Conservation (phyloP, 257 asterid species). For the Solanum peruvianum region DNA sequence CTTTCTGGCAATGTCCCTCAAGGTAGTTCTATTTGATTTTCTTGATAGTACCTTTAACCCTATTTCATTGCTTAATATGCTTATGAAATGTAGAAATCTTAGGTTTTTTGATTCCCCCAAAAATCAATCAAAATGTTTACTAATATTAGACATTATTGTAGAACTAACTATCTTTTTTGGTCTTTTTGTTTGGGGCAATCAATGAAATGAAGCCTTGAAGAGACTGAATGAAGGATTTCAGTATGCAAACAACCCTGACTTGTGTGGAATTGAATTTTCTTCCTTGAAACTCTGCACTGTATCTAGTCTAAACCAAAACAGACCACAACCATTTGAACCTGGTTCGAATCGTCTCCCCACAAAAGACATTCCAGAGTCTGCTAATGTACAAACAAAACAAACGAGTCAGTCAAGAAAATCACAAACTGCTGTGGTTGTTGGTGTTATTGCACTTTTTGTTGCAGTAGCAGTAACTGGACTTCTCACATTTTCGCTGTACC, state of each 20-base stretch:
- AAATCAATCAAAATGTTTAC: background rate
- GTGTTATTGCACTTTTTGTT: constrained; percentile 28
- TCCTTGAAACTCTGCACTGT: constrained; percentile 40
- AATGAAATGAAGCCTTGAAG: constrained; percentile 51
- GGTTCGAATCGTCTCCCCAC: constrained; percentile 41
- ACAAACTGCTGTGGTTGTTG: constrained; percentile 34
- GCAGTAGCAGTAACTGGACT: constrained; percentile 32
- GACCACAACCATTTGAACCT: constrained; percentile 61
- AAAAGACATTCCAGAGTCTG: constrained; percentile 77
- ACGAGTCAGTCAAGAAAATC: constrained; percentile 23
- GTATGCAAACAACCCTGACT: constrained; percentile 54
- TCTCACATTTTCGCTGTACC: constrained; percentile 57
- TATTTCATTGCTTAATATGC: background rate
- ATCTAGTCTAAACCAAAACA: constrained; percentile 28
- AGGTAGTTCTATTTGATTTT: constrained; percentile 28
- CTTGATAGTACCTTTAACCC: background rate
- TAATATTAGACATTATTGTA: background rate
- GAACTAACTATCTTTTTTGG: background rate
- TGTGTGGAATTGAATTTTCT: constrained; percentile 58
- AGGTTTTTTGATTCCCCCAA: background rate
- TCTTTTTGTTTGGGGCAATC: constrained; percentile 1
- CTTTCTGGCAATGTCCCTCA: constrained; percentile 88
- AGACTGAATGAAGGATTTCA: constrained; percentile 77
- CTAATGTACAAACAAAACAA: constrained; percentile 34
- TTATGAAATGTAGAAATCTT: background rate